Conservation (phyloP, 108 stramenopile genomes). For the Cylindrotheca closterium region DNA sequence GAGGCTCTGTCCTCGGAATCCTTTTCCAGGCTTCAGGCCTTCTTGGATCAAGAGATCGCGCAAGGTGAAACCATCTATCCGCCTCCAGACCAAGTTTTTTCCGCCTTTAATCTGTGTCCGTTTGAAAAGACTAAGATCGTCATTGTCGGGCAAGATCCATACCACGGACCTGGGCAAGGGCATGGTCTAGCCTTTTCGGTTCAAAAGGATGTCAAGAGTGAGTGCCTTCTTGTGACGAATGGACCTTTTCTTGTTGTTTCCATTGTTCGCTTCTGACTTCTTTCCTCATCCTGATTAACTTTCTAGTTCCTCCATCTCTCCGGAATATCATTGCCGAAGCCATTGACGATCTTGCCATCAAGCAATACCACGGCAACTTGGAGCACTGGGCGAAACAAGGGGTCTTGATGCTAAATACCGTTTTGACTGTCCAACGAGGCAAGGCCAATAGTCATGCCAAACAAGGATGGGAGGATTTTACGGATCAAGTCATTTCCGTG, state of each 20-base stretch:
- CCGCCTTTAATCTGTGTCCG: slow-evolving; percentile 89
- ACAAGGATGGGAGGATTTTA: slow-evolving; percentile 95
- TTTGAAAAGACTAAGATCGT: slow-evolving; percentile 83
- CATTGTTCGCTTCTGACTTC: slow-evolving; percentile 2
- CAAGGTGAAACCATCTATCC: slow-evolving; percentile 72
- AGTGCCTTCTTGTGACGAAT: neutral
- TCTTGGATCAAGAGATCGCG: slow-evolving; percentile 27
- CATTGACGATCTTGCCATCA: slow-evolving; percentile 30
- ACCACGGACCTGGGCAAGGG: slow-evolving; percentile 91
- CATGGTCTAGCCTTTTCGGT: slow-evolving; percentile 93
- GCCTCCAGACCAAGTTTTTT: slow-evolving; percentile 75
- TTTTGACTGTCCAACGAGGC: slow-evolving; percentile 90
- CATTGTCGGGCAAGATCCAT: slow-evolving; percentile 99
- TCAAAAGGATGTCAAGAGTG: slow-evolving; percentile 50
- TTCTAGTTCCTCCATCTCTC: slow-evolving; percentile 89
- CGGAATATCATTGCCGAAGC: slow-evolving; percentile 93
- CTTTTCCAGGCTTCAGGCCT: slow-evolving; percentile 36
- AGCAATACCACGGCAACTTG: slow-evolving; percentile 74
- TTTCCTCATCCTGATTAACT: no score
- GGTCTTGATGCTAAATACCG: slow-evolving; percentile 97
- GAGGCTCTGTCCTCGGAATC: slow-evolving; percentile 33
- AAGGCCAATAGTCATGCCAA: slow-evolving; percentile 91
- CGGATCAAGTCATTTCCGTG: slow-evolving; percentile 79
- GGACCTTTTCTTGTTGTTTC: neutral
- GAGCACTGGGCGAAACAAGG: slow-evolving; percentile 91